A percentile compares a stretch with the other conserved stretches of the same genome.
Conservation (phyloP, 306 rosid genomes). For the Vicia villosa region DNA sequence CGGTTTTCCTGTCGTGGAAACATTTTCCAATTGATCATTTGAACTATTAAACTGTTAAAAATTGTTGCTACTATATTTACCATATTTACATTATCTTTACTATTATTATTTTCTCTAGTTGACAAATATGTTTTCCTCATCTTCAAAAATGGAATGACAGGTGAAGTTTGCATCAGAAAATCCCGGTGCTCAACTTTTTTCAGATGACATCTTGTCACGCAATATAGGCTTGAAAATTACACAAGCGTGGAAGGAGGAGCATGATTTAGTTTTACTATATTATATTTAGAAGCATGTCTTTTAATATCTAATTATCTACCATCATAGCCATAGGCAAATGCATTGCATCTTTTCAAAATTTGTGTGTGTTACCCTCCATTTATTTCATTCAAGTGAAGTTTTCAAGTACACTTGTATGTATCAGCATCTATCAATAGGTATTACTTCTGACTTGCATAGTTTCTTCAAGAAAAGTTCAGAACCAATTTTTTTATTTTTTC, state of each 20-base stretch:
- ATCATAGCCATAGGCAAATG: neutral
- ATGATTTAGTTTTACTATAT: constrained; percentile 65
- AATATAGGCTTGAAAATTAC: constrained; percentile 73
- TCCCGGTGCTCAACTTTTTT: constrained; percentile 61
- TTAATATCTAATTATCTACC: neutral
- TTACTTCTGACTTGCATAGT: no score
- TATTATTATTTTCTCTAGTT: constrained; percentile 9
- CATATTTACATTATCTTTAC: neutral
- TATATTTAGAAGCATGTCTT: constrained; percentile 75
- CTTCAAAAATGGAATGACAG: constrained; percentile 53
- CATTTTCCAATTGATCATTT: neutral
- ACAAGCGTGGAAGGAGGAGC: constrained; percentile 88
- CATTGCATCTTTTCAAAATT: neutral
- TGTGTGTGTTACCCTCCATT: neutral
- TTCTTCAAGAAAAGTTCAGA: no score
- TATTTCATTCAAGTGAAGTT: no score
- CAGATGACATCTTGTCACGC: constrained; percentile 64
- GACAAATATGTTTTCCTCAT: constrained; percentile 1
- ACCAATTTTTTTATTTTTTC: no score
- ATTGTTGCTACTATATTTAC: neutral
- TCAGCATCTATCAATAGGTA: no score
- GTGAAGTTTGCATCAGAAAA: constrained; percentile 60
- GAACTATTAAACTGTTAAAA: neutral
- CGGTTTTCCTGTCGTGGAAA: no score
- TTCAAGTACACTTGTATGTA: no score